These are phyloP conservation scores for Selaginella moellendorffii DNA, from an alignment of 75 land plant genomes.

Conservation along the genomic window DNA sequence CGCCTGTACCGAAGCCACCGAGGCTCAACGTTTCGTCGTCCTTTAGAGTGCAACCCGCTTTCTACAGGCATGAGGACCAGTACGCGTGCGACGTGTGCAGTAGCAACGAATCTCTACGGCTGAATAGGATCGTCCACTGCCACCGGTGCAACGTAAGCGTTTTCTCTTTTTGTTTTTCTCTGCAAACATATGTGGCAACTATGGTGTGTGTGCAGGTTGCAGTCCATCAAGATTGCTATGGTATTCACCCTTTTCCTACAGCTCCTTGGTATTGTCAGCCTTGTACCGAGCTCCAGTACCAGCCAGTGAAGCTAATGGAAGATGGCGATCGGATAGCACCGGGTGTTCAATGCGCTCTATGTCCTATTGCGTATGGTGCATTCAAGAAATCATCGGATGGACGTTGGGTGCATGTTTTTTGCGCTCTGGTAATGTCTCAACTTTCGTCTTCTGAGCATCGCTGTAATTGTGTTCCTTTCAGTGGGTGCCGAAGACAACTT, in stretches of 20 bases:
- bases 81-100: conserved; percentile 59
- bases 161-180: neutral
- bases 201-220: conserved; percentile 38
- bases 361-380: conserved; percentile 65
- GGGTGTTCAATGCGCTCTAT: conserved; percentile 53
- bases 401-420: conserved; percentile 89
- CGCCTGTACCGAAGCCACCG: conserved; percentile 17
- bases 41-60: neutral
- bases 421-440: conserved; percentile 57
- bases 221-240: conserved; percentile 85
- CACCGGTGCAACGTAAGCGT: conserved; percentile 54
- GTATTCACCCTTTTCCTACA: conserved; percentile 24
- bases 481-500: conserved; percentile 67
- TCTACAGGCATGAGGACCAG: conserved; percentile 19
- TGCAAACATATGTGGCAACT: neutral
- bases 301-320: conserved; percentile 16
- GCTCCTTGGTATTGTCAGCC: conserved; percentile 80
- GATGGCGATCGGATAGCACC: conserved; percentile 20
- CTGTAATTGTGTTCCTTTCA: conserved; percentile 13
- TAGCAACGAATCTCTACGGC: conserved; percentile 34
- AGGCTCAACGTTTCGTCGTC: neutral
- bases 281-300: conserved; percentile 47
- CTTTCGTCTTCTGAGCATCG: neutral
- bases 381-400: conserved; percentile 60
- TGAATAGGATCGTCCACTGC: conserved; percentile 56